These are phyloP conservation scores for Triticum urartu DNA, from an alignment of 176 grass and related monocot species.

Conservation along the genomic window DNA sequence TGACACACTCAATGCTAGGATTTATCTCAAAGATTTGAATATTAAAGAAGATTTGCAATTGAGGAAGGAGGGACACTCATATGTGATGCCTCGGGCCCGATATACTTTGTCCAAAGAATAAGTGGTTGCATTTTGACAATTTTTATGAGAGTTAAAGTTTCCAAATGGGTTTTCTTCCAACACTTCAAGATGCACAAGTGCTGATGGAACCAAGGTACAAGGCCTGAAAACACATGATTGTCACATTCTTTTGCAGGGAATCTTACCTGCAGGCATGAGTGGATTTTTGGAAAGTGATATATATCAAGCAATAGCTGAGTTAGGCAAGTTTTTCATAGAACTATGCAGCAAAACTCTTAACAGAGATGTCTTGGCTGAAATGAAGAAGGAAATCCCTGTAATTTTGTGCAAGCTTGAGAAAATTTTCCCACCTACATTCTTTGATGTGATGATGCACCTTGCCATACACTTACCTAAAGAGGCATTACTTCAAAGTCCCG, in stretches of 20 bases:
- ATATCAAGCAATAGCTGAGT: not conserved
- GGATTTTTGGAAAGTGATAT: not conserved
- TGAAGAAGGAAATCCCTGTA: not conserved
- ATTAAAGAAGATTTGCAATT: slow-evolving; percentile 22
- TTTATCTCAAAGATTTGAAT: slow-evolving; percentile 15
- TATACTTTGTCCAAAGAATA: not conserved
- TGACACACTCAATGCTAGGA: slow-evolving; percentile 10
- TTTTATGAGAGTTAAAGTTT: not conserved
- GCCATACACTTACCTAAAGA: not conserved
- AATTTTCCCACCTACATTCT: slow-evolving; percentile 3
- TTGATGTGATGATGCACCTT: not conserved
- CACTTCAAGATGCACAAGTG: slow-evolving; percentile 10
- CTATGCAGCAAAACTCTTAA: slow-evolving; percentile 9
- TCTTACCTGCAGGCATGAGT: not conserved
- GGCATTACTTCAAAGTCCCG: not conserved
- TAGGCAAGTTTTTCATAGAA: not conserved
- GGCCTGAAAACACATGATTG: not conserved
- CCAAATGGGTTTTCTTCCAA: not conserved
- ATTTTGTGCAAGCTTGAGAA: slow-evolving; percentile 30
- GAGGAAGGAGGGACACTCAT: not conserved
- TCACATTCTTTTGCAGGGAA: not conserved
- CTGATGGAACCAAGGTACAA: not conserved
- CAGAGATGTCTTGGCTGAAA: not conserved
- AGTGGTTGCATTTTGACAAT: not conserved
- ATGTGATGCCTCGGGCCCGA: not conserved